A percentile compares a stretch with the other conserved stretches of the same genome.
Evolutionary conservation across 2,329 filamentous ascomycete species (phyloP).

Genomic region (Clonostachys rosea): DNA sequence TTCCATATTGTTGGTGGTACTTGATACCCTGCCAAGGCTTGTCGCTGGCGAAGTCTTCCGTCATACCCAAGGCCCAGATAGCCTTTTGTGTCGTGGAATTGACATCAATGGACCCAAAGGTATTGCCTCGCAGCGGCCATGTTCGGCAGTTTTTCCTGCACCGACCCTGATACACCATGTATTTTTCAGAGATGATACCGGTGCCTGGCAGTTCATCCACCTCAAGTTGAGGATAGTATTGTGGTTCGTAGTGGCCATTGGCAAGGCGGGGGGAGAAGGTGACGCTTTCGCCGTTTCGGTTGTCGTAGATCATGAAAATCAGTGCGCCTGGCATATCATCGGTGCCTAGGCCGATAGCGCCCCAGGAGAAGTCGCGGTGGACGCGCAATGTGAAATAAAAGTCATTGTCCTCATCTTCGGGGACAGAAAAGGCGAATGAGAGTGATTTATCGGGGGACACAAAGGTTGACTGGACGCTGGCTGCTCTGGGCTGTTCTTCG

Average conservation of each 20-base stretch:
- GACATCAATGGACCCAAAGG: slow-evolving; percentile 42
- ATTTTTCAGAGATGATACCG: slow-evolving; percentile 33
- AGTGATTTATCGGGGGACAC: slow-evolving; percentile 34
- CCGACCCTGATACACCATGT: slow-evolving; percentile 43
- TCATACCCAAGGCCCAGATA: slow-evolving; percentile 52
- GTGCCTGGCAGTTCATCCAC: slow-evolving; percentile 40
- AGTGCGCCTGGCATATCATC: slow-evolving; percentile 45
- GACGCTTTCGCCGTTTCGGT: slow-evolving; percentile 37
- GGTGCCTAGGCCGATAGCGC: slow-evolving; percentile 49
- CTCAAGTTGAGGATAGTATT: slow-evolving; percentile 34
- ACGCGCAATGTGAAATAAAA: slow-evolving; percentile 51
- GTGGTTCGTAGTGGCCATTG: slow-evolving; percentile 46
- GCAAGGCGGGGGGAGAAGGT: slow-evolving; percentile 51
- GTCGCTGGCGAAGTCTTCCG: slow-evolving; percentile 35
- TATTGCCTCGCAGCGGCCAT: slow-evolving; percentile 29
- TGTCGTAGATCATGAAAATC: slow-evolving; percentile 50
- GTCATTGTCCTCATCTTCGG: slow-evolving; percentile 37
- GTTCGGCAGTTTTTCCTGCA: slow-evolving; percentile 46
- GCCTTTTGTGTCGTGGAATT: slow-evolving; percentile 38
- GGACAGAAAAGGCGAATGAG: slow-evolving; percentile 45
- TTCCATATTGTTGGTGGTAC: slow-evolving; percentile 48
- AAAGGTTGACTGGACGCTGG: slow-evolving; percentile 30
- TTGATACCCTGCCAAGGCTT: slow-evolving; percentile 36
- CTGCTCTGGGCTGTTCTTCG: no score
- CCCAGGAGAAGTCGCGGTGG: slow-evolving; percentile 40